Evolutionary conservation across 352 stramenopile species (phyloP).

Genomic region (Pythium phragmiticola): DNA sequence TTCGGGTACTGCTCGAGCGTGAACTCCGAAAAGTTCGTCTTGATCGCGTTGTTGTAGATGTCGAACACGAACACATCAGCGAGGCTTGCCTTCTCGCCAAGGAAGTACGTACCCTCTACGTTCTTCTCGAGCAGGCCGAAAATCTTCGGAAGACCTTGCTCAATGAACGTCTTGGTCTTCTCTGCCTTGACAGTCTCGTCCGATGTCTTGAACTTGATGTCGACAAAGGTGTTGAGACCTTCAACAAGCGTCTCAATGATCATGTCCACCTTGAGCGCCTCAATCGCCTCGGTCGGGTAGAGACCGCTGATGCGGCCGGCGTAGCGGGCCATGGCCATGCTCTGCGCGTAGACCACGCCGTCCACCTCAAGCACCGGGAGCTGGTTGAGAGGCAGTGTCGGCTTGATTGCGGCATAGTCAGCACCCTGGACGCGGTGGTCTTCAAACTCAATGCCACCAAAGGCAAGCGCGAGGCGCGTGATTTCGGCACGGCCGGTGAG

Average conservation of each 20-base stretch:
- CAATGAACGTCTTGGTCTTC: slow-evolving; percentile 42
- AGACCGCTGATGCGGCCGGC: slow-evolving; percentile 43
- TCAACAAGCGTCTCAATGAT: slow-evolving; percentile 36
- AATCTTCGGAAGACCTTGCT: slow-evolving; percentile 38
- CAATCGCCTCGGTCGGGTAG: slow-evolving; percentile 41
- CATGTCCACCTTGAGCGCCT: slow-evolving; percentile 46
- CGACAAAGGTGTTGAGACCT: slow-evolving; percentile 26
- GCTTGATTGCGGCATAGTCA: slow-evolving; percentile 36
- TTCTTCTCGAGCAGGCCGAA: slow-evolving; percentile 41
- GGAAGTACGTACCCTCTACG: slow-evolving; percentile 50
- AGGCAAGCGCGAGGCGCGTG: slow-evolving; percentile 43
- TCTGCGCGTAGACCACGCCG: slow-evolving; percentile 45
- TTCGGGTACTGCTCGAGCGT: slow-evolving; percentile 25
- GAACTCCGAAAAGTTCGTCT: too few relatives aligned
- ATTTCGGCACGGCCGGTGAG: slow-evolving; percentile 46
- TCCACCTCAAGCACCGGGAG: slow-evolving; percentile 52
- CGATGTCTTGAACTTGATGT: slow-evolving; percentile 4
- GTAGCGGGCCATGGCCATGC: slow-evolving; percentile 57
- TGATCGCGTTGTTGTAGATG: too few relatives aligned
- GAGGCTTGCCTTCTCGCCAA: slow-evolving; percentile 39
- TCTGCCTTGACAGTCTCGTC: slow-evolving; percentile 42
- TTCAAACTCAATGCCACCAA: slow-evolving; percentile 49
- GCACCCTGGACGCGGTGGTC: slow-evolving; percentile 37
- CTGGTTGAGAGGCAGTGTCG: slow-evolving; percentile 44
- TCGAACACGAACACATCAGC: too few relatives aligned